Percentiles rank a stretch among this genome's conserved stretches.
Evolutionary conservation across 805 yeast genomes (phyloP).

Genomic region (Nakazawaea siamensis): DNA sequence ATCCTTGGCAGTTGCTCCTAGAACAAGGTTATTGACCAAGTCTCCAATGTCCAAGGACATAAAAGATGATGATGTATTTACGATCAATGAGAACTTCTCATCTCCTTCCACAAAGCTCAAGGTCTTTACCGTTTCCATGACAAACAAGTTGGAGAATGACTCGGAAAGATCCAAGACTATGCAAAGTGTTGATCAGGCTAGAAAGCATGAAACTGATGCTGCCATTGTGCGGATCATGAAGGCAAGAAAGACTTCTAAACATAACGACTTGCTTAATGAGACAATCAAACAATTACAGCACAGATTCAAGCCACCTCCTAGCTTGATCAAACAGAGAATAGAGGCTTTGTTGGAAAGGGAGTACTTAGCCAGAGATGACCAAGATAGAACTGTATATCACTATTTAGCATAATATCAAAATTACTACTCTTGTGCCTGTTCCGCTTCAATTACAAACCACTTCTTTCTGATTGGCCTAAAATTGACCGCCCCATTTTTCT

Average conservation of each 20-base stretch:
- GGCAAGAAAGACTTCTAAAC: conserved; percentile 50
- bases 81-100: conserved; percentile 59
- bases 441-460: conserved; percentile 3
- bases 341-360: conserved; percentile 76
- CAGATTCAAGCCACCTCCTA: conserved; percentile 64
- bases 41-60: conserved; percentile 70
- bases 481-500: conserved; percentile 2
- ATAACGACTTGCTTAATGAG: conserved; percentile 61
- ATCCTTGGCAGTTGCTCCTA: conserved; percentile 79
- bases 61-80: conserved; percentile 52
- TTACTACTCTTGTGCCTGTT: background rate
- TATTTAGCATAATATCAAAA: conserved; percentile 45
- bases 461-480: conserved; percentile 2
- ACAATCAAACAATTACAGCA: conserved; percentile 48
- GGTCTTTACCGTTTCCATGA: conserved; percentile 57
- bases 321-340: conserved; percentile 61
- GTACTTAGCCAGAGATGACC: conserved; percentile 64
- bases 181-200: conserved; percentile 49
- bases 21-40: conserved; percentile 67
- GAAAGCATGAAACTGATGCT: conserved; percentile 69
- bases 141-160: conserved; percentile 40
- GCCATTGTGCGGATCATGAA: conserved; percentile 88
- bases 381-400: conserved; percentile 50
- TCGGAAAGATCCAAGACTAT: conserved; percentile 46
- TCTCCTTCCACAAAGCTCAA: conserved; percentile 64